These are phyloP conservation scores for Chalciporus sp. DNA, from an alignment of 1,284 basidiomycete genomes.

Conservation along the genomic window DNA sequence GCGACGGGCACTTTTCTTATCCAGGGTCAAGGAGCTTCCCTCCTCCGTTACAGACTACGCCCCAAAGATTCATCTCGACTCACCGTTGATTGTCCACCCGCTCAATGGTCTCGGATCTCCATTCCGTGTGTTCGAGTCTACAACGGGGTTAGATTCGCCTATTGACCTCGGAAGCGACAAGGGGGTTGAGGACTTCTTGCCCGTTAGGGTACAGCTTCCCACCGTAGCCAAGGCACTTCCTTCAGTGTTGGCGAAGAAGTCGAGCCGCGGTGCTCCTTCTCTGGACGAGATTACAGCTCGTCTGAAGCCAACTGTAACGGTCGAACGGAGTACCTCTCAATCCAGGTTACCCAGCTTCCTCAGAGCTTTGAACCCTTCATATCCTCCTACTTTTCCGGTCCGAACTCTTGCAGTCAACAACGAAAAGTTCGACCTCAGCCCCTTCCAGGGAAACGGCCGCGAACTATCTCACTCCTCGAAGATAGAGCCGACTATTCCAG, in stretches of 20 bases:
- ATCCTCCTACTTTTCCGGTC: conserved; percentile 39
- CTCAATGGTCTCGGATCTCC: conserved; percentile 69
- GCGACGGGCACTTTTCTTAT: conserved; percentile 72
- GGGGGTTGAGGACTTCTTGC: conserved; percentile 62
- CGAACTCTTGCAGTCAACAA: conserved; percentile 18
- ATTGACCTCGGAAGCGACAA: conserved; percentile 57
- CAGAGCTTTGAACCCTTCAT: conserved; percentile 20
- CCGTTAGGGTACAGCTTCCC: conserved; percentile 28
- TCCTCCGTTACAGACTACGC: conserved; percentile 57
- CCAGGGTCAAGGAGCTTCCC: conserved; percentile 67
- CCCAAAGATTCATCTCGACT: conserved; percentile 70
- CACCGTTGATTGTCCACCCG: conserved; percentile 69
- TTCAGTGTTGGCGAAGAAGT: conserved; percentile 8
- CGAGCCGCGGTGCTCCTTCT: conserved; percentile 53
- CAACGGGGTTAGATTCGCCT: conserved; percentile 31
- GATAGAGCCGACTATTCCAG: conserved; percentile 50
- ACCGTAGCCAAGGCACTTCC: conserved; percentile 7
- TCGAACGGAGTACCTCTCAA: conserved; percentile 2
- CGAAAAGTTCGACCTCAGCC: conserved; percentile 3
- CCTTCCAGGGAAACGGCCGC: conserved; percentile 17
- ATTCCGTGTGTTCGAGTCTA: conserved; percentile 56
- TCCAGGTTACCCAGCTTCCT: conserved; percentile 51
- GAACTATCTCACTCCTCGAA: conserved; percentile 43
- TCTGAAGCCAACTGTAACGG: conserved; percentile 32
- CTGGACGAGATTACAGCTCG: conserved; percentile 75